Conservation (phyloP, 139 green algal species). For the Picochlorum sp. region DNA sequence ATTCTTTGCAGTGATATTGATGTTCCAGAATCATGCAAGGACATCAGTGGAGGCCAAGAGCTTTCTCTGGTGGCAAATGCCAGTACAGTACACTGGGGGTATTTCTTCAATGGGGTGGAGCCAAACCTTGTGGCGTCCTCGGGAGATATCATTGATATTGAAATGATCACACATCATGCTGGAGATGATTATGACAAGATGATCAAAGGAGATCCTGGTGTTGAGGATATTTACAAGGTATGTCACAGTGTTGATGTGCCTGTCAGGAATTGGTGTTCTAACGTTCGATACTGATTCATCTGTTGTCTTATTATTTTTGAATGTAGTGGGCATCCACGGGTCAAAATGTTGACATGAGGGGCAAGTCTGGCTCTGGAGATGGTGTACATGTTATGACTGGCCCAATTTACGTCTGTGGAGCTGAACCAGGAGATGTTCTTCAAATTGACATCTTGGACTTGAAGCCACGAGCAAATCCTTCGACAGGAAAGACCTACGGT, state of each 20-base stretch:
- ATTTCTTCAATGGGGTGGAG: conserved; percentile 22
- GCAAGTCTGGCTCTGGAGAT: conserved; percentile 37
- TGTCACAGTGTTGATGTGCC: conserved; percentile 6
- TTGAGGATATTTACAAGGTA: conserved; percentile 50
- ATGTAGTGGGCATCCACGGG: neutral
- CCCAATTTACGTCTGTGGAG: conserved; percentile 40
- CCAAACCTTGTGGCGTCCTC: conserved; percentile 28
- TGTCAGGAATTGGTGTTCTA: neutral
- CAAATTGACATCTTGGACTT: conserved; percentile 54
- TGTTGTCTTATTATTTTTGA: neutral
- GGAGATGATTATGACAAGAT: conserved; percentile 57
- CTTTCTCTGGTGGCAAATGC: conserved; percentile 22
- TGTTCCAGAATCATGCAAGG: neutral
- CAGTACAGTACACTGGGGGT: conserved; percentile 32
- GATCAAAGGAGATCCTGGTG: conserved; percentile 46
- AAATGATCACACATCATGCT: conserved; percentile 50
- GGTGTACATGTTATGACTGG: conserved; percentile 55
- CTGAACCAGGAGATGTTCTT: conserved; percentile 46
- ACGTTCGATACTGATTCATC: too few species aligned
- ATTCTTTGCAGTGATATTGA: conserved; percentile 7
- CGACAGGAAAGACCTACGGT: conserved; percentile 36
- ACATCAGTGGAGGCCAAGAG: conserved; percentile 1
- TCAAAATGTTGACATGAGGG: conserved; percentile 25
- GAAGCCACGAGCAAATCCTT: conserved; percentile 41
- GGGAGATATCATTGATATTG: conserved; percentile 44